Evolutionary conservation across 306 rosid species (phyloP), one percentile per base, ranked within the genome.

Genomic region (Potentilla sterilis): DNA sequence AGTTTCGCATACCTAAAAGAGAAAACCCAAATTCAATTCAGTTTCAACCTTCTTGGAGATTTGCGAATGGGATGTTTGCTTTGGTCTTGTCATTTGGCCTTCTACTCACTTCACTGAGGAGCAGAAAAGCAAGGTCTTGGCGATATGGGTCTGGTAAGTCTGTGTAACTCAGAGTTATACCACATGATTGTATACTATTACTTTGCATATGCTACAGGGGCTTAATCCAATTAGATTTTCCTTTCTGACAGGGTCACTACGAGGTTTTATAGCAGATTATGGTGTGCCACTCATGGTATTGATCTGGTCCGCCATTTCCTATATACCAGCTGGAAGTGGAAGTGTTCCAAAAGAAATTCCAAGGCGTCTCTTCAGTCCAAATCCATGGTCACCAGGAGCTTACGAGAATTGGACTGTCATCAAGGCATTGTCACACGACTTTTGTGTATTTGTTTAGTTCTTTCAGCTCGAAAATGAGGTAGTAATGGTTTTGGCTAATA

Each of bases 41-140:
- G 80, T 89, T 87, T 81, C 92, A 91, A 76, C 80, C 88, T 74
- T 79, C 94, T 9, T 91, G 97, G 97, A 91, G 94, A 83, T 91
- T 91, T 69, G 92, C 89, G 78, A 89, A 91, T 77, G 97, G 97
- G 78, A 86, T 91, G 92, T 89, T 89, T 89, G 89, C 97, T 76
- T 77, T 91, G 84, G 84, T 91, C 82, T 81, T 91, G 61, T 89
- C 91, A 34, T 91, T 91, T 82, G 95, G 95, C 32, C 92, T 91
- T 63, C 84, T 91, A 65, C 87, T 86, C 74, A 89, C 94, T 62
- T 86, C 92, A n/a, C 57, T 86, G 67, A 89, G 47, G 85, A 91
- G 92, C 77, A 82, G 95, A 73, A 89, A 89, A 81, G 97, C 97
- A 66, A 85, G 97, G 84, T 84, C 88, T 67, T 91, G 97, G 94